Percentiles rank a stretch among this genome's conserved stretches.
These are phyloP conservation scores for Phytophthora syringae DNA, from an alignment of 352 stramenopile genomes.

Conservation along the genomic window DNA sequence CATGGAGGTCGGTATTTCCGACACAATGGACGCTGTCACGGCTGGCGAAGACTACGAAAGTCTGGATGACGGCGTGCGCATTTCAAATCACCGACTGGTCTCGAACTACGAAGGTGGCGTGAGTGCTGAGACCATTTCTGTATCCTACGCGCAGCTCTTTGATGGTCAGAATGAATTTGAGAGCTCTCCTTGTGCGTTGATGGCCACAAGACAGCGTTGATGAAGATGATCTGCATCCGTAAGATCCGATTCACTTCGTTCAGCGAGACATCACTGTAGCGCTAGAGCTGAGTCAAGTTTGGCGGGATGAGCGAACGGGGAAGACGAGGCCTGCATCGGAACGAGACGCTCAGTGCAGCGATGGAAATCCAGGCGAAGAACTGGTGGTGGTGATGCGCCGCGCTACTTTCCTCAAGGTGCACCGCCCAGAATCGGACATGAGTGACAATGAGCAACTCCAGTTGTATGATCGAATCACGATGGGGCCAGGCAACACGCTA, in stretches of 20 bases:
- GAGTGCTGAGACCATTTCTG: slow-evolving; percentile 24
- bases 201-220: slow-evolving; percentile 53
- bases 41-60: slow-evolving; percentile 58
- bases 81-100: slow-evolving; percentile 54
- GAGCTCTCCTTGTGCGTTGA: slow-evolving; percentile 32
- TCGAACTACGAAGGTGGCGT: slow-evolving; percentile 31
- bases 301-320: slow-evolving; percentile 12
- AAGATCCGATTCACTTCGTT: slow-evolving; percentile 35
- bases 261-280: slow-evolving; percentile 48
- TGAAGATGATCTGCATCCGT: slow-evolving; percentile 54
- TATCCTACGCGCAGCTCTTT: slow-evolving; percentile 7
- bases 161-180: slow-evolving; percentile 16
- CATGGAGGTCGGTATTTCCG: slow-evolving; percentile 56
- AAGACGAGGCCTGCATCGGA: neutral
- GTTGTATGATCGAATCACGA: neutral
- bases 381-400: slow-evolving; percentile 43
- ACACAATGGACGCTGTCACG: slow-evolving; percentile 46
- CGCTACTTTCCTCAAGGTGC: slow-evolving; percentile 39
- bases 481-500: neutral
- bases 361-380: slow-evolving; percentile 19
- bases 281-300: slow-evolving; percentile 32
- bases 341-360: neutral
- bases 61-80: slow-evolving; percentile 28
- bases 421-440: slow-evolving; percentile 7
- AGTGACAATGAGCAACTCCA: neutral